A percentile compares a stretch with the other conserved stretches of the same genome.
These are phyloP conservation scores for Moringa oleifera DNA, from an alignment of 345 rosid genomes.

Conservation along the genomic window DNA sequence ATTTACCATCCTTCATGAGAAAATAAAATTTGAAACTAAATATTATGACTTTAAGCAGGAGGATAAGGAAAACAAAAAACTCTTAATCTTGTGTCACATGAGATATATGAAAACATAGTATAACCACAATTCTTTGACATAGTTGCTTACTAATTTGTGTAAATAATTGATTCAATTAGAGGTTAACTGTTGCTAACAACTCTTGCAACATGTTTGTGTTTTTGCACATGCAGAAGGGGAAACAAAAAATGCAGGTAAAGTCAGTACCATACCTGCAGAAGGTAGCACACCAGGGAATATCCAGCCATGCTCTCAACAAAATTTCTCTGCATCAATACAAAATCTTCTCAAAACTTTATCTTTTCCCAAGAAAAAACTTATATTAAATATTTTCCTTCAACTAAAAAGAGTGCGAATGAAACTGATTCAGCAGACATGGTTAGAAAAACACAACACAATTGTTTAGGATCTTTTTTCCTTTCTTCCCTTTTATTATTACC, in stretches of 20 bases:
- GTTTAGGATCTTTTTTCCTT: too few species aligned
- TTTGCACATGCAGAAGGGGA: neutral
- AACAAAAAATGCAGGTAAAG: neutral
- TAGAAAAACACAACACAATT: too few species aligned
- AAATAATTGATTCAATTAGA: neutral
- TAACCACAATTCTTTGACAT: neutral
- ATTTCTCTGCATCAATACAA: slow-evolving; percentile 68
- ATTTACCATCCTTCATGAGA: too few species aligned
- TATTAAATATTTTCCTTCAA: too few species aligned
- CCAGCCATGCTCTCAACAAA: slow-evolving; percentile 99
- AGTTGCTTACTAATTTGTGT: neutral
- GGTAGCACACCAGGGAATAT: slow-evolving; percentile 96
- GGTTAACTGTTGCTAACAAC: neutral
- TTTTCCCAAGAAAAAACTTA: too few species aligned
- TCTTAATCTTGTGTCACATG: too few species aligned
- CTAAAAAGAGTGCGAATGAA: neutral
- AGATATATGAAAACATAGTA: too few species aligned
- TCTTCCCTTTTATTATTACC: too few species aligned
- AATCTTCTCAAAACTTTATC: neutral
- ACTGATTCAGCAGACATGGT: neutral
- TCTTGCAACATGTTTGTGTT: neutral
- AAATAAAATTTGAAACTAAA: too few species aligned
- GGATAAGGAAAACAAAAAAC: too few species aligned
- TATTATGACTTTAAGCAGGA: too few species aligned
- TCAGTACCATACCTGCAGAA: slow-evolving; percentile 60